These are phyloP conservation scores for Apiospora hydei DNA, from an alignment of 2,329 filamentous ascomycete species.

Conservation along the genomic window DNA sequence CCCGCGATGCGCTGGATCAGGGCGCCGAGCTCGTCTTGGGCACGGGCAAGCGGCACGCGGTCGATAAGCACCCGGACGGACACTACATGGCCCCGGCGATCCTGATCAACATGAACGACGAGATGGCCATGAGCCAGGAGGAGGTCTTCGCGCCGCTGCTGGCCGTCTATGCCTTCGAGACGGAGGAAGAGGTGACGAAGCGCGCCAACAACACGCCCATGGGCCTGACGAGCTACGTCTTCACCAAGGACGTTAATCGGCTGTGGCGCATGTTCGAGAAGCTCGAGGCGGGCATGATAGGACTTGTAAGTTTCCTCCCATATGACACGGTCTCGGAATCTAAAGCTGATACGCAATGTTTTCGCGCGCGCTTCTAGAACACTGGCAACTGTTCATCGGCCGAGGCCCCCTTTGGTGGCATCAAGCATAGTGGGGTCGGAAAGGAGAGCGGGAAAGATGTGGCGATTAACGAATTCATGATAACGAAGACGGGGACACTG, in stretches of 20 bases:
- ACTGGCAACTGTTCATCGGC: slow-evolving; percentile 50
- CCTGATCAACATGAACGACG: slow-evolving; percentile 54
- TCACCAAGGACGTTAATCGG: slow-evolving; percentile 66
- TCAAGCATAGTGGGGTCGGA: slow-evolving; percentile 56
- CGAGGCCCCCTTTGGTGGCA: slow-evolving; percentile 55
- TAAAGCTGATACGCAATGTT: slow-evolving; percentile 35
- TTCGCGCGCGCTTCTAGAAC: slow-evolving; percentile 40
- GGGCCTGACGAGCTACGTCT: slow-evolving; percentile 65
- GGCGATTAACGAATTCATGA: slow-evolving; percentile 54
- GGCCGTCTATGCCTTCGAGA: slow-evolving; percentile 62
- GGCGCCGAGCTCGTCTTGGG: slow-evolving; percentile 72
- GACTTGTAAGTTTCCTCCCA: slow-evolving; percentile 47
- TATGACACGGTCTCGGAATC: not conserved
- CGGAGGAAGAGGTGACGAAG: slow-evolving; percentile 61
- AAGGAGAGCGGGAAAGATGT: slow-evolving; percentile 58
- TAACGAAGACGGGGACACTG: slow-evolving; percentile 54
- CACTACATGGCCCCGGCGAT: slow-evolving; percentile 73
- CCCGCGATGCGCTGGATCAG: slow-evolving; percentile 68
- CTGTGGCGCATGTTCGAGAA: slow-evolving; percentile 65
- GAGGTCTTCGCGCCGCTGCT: slow-evolving; percentile 67
- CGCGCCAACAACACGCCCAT: slow-evolving; percentile 65
- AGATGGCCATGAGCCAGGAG: slow-evolving; percentile 58
- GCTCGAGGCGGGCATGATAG: slow-evolving; percentile 61
- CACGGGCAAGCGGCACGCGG: slow-evolving; percentile 56
- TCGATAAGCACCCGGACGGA: slow-evolving; percentile 43